Conservation (phyloP, 2,329 filamentous ascomycete genomes). For the Penicillium sp. region DNA sequence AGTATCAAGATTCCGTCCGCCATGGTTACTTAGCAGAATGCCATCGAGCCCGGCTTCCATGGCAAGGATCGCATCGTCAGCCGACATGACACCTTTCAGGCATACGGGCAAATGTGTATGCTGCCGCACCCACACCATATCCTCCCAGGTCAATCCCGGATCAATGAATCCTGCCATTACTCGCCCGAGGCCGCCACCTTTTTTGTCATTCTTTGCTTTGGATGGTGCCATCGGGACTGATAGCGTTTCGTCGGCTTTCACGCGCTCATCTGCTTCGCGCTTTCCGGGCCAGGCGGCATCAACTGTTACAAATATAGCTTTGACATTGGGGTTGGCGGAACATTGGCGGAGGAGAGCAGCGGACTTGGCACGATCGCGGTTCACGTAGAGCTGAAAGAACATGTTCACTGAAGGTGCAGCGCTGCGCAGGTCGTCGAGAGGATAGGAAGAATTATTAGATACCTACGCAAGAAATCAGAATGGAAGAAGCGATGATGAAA, state of each 20-base stretch:
- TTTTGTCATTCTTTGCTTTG: constrained; percentile 43
- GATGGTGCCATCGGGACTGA: constrained; percentile 40
- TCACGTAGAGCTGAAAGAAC: constrained; percentile 51
- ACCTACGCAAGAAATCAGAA: too few relatives aligned
- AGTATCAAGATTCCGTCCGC: constrained; percentile 49
- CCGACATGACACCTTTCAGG: constrained; percentile 50
- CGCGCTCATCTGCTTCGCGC: constrained; percentile 50
- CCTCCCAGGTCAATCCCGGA: constrained; percentile 45
- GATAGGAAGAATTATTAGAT: constrained; percentile 54
- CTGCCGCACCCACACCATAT: constrained; percentile 46
- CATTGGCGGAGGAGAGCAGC: constrained; percentile 39
- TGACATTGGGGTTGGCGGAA: constrained; percentile 36
- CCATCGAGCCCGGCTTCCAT: constrained; percentile 45
- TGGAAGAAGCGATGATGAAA: too few relatives aligned
- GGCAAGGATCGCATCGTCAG: constrained; percentile 47
- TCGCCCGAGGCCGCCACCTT: constrained; percentile 47
- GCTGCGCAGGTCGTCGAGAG: constrained; percentile 47
- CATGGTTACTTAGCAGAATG: constrained; percentile 52
- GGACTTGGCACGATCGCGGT: constrained; percentile 44
- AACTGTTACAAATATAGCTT: constrained; percentile 47
- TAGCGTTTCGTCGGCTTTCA: constrained; percentile 40
- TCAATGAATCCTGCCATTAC: constrained; percentile 48
- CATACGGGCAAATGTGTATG: constrained; percentile 47
- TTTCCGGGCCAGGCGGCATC: constrained; percentile 49
- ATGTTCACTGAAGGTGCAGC: constrained; percentile 37